These are phyloP conservation scores for Macaranga tanarius DNA, from an alignment of 441 rosid species.

Conservation along the genomic window DNA sequence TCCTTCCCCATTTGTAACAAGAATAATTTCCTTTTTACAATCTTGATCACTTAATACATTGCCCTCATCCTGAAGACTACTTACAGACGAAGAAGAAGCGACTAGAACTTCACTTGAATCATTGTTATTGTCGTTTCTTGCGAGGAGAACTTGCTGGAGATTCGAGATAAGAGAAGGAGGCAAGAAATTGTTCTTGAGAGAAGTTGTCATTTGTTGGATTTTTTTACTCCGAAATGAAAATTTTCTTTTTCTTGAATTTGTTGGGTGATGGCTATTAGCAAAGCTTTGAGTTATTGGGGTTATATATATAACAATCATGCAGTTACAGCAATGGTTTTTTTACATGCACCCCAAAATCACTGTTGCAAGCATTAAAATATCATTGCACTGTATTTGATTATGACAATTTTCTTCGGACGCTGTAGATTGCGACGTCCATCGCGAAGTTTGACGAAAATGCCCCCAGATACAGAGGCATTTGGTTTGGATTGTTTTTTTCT, in stretches of 20 bases:
- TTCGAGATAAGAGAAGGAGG: conserved; percentile 71
- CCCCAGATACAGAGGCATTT: no score
- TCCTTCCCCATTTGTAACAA: conserved; percentile 80
- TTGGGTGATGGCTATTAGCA: neutral
- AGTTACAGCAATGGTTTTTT: neutral
- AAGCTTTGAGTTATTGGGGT: neutral
- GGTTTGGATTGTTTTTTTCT: no score
- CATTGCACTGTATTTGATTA: no score
- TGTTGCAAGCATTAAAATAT: neutral
- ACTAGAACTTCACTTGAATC: conserved; percentile 3
- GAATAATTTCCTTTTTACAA: conserved; percentile 54
- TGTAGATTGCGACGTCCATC: no score
- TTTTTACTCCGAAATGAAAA: no score
- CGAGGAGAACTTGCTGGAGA: conserved; percentile 68
- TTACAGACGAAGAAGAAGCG: neutral
- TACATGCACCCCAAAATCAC: neutral
- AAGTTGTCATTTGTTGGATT: conserved; percentile 13
- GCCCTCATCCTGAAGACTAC: neutral
- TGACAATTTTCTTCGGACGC: no score
- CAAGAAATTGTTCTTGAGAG: conserved; percentile 50
- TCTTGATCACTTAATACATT: conserved; percentile 23
- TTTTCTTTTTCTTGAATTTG: no score
- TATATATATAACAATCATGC: neutral
- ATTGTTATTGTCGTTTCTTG: conserved; percentile 26
- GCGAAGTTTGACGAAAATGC: no score